These are phyloP conservation scores for Yarrowia bubula DNA, from an alignment of 805 yeast genomes.

Conservation along the genomic window DNA sequence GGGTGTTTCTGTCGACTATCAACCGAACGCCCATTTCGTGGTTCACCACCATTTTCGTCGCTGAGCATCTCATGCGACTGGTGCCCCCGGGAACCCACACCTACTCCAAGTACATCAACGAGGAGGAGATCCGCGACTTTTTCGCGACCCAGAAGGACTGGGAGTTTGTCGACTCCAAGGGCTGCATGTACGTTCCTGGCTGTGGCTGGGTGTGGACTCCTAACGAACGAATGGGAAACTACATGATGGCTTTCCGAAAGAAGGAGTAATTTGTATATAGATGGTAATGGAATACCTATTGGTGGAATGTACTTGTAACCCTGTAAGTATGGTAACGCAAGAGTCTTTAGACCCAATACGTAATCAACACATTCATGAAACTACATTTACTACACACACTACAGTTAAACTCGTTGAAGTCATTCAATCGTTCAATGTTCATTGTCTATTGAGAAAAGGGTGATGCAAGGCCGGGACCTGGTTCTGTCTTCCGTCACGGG, in stretches of 20 bases:
- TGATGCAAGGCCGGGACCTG: conserved; percentile 19
- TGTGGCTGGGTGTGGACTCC: conserved; percentile 72
- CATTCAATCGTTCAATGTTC: conserved; percentile 16
- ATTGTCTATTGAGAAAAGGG: conserved; percentile 18
- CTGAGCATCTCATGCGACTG: conserved; percentile 71
- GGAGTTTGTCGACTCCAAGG: conserved; percentile 64
- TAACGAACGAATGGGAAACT: conserved; percentile 68
- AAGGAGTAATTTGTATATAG: conserved; percentile 37
- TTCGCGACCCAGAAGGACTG: conserved; percentile 49
- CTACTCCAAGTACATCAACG: conserved; percentile 78
- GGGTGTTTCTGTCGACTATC: conserved; percentile 84
- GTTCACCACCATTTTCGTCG: conserved; percentile 90
- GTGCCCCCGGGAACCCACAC: conserved; percentile 96
- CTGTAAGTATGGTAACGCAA: too few relatives aligned
- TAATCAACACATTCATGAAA: too few relatives aligned
- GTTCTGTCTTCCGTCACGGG: conserved; percentile 15
- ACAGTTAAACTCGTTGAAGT: not conserved
- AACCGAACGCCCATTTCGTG: conserved; percentile 84
- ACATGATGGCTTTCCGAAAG: conserved; percentile 75
- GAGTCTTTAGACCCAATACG: too few relatives aligned
- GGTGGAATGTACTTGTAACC: not conserved
- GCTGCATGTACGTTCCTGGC: conserved; percentile 79
- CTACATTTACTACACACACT: not conserved
- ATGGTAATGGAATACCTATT: not conserved
- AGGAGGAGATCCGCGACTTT: conserved; percentile 68